Conservation (phyloP, 352 stramenopile species). For the Globisporangium irregulare region DNA sequence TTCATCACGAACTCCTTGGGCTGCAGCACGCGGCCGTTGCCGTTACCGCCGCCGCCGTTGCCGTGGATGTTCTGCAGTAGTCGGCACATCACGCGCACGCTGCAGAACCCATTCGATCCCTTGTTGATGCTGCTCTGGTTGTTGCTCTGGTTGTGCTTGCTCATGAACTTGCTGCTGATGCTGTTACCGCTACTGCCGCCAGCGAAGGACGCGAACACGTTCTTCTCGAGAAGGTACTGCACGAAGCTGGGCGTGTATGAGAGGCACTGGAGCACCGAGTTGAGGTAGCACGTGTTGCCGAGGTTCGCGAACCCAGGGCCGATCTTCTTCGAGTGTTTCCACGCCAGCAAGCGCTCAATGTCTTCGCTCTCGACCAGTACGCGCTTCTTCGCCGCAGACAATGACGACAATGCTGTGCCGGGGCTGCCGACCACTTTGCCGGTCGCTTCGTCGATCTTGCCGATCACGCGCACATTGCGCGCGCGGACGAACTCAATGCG, state of each 20-base stretch:
- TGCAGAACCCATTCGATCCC: slow-evolving; percentile 37
- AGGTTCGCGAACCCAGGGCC: slow-evolving; percentile 86
- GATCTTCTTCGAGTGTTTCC: slow-evolving; percentile 73
- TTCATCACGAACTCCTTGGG: slow-evolving; percentile 85
- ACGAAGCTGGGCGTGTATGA: slow-evolving; percentile 76
- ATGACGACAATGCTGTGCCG: background rate
- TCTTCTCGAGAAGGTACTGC: slow-evolving; percentile 85
- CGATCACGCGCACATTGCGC: slow-evolving; percentile 48
- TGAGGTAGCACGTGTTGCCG: slow-evolving; percentile 96
- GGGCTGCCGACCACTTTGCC: slow-evolving; percentile 10
- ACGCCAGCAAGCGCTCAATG: slow-evolving; percentile 55
- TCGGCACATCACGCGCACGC: slow-evolving; percentile 57
- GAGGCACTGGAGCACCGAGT: slow-evolving; percentile 91
- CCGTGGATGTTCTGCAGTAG: slow-evolving; percentile 68
- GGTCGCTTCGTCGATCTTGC: slow-evolving; percentile 29
- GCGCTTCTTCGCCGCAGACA: slow-evolving; percentile 18
- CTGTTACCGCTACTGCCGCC: slow-evolving; percentile 12
- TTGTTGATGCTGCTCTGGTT: slow-evolving; percentile 20
- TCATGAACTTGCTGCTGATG: slow-evolving; percentile 22
- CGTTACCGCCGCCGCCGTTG: slow-evolving; percentile 11
- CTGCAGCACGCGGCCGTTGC: slow-evolving; percentile 49
- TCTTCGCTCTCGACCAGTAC: slow-evolving; percentile 41
- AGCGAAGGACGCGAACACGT: slow-evolving; percentile 34
- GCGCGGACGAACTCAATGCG: slow-evolving; percentile 80
- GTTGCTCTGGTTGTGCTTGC: slow-evolving; percentile 23